Evolutionary conservation across 2,329 filamentous ascomycete genomes (phyloP), one percentile per base, ranked within the genome.

Genomic region (Pseudogymnoascus sp.): DNA sequence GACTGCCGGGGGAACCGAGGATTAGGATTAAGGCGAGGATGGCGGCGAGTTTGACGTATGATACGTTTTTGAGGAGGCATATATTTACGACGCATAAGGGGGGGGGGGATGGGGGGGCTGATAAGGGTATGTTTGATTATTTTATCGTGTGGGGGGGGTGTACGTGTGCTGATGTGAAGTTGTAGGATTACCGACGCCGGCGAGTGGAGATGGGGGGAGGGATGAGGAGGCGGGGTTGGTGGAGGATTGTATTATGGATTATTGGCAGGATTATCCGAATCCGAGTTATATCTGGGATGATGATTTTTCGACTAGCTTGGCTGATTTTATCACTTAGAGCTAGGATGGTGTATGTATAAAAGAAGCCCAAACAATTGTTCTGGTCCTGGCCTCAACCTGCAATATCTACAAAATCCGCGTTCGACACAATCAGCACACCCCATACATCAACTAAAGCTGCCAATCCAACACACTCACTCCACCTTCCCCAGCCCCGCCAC

Each of bases 41-140:
- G 54, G 54, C 28, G 54, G 54, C 54, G 54, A 60, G 54, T 60
- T 60, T 60, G 54, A 60, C 54, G 19, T 60, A 60, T 60, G 36
- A 60, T 36, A 37, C 25, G 1, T 48, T 48, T 48, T 48, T 48
- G 43, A 23, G 43, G 43, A 25, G 43, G 21, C 41, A 45, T 45
- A 45, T 45, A 13, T 45, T 3, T n/a, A 23, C 19, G 19, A 8
- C 19, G 43, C 21, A 16, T 11, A 43, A 43, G 21, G 43, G n/a
- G 21, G 14, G 19, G 43, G 23, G 23, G 4, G 23, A 25, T 48
- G 43, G 11, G 6, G 43, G 21, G 21, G 43, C 43, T 48, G 43
- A 48, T 48, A 48, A 25, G 8, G 43, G 43, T 48, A 25, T 25
- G 43, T 48, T 48, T 23, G 4, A 8, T 3, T 8, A 3, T 4